Evolutionary conservation across 139 green algal species (phyloP).

Genomic region (Chlamydomonas incerta): DNA sequence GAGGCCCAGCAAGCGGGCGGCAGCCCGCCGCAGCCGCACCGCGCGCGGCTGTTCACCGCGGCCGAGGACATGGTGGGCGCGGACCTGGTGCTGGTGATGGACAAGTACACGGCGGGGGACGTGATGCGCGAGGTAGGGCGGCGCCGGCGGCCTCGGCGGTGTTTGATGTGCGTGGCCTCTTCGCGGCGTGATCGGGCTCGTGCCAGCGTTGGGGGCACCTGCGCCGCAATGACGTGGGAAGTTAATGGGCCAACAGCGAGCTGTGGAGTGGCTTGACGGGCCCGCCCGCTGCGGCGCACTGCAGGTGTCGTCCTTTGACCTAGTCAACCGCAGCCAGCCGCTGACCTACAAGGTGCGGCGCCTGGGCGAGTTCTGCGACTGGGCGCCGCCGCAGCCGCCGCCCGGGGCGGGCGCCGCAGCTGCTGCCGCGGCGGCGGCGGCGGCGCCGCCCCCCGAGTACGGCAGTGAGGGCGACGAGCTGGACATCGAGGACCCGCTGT

Average conservation of each 20-base stretch:
- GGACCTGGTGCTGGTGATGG: slow-evolving; percentile 86
- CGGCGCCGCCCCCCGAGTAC: neutral
- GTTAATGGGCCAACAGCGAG: no score
- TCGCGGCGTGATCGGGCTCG: no score
- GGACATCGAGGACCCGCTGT: slow-evolving; percentile 88
- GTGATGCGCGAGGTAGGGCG: slow-evolving; percentile 90
- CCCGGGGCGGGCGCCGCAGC: no score
- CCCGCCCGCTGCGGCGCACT: neutral
- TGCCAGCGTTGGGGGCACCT: no score
- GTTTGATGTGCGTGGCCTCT: no score
- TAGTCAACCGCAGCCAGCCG: slow-evolving; percentile 63
- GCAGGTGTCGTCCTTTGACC: slow-evolving; percentile 82
- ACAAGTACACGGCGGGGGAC: slow-evolving; percentile 89
- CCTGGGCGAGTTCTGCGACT: slow-evolving; percentile 76
- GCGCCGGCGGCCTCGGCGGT: no score
- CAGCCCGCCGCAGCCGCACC: neutral
- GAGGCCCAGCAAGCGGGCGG: no score
- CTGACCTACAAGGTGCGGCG: slow-evolving; percentile 77
- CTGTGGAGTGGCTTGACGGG: no score
- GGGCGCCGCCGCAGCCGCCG: neutral
- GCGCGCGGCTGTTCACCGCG: slow-evolving; percentile 66
- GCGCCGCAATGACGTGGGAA: no score
- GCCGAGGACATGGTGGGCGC: slow-evolving; percentile 73
- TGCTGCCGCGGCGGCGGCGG: neutral
- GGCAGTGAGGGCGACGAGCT: slow-evolving; percentile 51